These are phyloP conservation scores for Sapria himalayana DNA, from an alignment of 345 rosid species.

Conservation along the genomic window DNA sequence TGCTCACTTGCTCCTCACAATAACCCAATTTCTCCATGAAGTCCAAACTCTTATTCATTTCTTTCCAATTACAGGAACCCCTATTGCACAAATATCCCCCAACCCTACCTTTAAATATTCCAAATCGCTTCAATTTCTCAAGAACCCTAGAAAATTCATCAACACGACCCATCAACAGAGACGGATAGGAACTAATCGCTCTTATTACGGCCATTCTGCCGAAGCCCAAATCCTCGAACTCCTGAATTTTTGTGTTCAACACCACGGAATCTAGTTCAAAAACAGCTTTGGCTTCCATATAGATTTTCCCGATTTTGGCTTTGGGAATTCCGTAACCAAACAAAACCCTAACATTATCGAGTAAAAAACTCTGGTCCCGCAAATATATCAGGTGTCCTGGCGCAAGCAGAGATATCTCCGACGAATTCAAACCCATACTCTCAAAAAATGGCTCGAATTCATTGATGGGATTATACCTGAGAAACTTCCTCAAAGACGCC, in stretches of 20 bases:
- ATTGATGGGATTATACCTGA: slow-evolving; percentile 59
- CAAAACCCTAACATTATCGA: slow-evolving; percentile 41
- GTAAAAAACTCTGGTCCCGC: slow-evolving; percentile 36
- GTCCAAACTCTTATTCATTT: slow-evolving; percentile 32
- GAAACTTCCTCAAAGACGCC: slow-evolving; percentile 24
- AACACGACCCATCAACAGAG: slow-evolving; percentile 26
- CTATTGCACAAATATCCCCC: slow-evolving; percentile 18
- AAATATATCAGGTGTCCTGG: slow-evolving; percentile 29
- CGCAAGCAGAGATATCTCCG: slow-evolving; percentile 22
- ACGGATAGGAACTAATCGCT: slow-evolving; percentile 35
- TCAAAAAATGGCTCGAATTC: slow-evolving; percentile 81
- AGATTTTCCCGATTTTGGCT: slow-evolving; percentile 45
- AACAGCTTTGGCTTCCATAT: slow-evolving; percentile 36
- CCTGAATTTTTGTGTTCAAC: slow-evolving; percentile 24
- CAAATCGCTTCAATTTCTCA: slow-evolving; percentile 23
- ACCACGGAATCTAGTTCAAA: slow-evolving; percentile 25
- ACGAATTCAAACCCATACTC: slow-evolving; percentile 52
- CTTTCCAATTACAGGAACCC: slow-evolving; percentile 32
- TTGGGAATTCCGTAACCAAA: slow-evolving; percentile 57
- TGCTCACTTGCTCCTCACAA: slow-evolving; percentile 24
- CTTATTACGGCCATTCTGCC: slow-evolving; percentile 30
- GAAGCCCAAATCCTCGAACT: slow-evolving; percentile 42
- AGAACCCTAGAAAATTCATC: slow-evolving; percentile 34
- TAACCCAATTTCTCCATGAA: slow-evolving; percentile 45
- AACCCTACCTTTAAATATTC: slow-evolving; percentile 35